Base-by-base conservation (phyloP, 345 rosid species). In the Sonneratia caseolaris region DNA sequence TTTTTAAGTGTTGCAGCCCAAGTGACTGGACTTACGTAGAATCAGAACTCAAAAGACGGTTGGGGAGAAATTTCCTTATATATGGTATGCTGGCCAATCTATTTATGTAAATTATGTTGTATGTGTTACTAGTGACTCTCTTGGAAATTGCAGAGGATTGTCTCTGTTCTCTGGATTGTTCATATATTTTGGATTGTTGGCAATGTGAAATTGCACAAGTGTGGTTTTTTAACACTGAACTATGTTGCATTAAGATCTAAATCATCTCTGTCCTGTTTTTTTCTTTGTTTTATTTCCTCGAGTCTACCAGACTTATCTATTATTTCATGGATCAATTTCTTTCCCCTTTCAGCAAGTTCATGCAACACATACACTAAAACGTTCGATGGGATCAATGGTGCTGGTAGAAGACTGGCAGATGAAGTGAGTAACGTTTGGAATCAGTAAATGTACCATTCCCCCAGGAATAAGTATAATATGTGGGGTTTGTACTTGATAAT, bases 1-100 rank as follows among this genome's bases (percentile, higher is more conserved):
- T 76, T 69, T 27, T 68, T 42, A 70, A 74, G 62, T 73, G 59
- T 66, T 91, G 87, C 85, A 94, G 98, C 85, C 95, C 96, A 55
- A 88, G 89, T 71, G 97, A 95, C 77, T 94, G 99, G 99, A 89
- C 83, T 69, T 94, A 92, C 42, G 89, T 88, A n/a, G 92, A 94
- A 79, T 91, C 92, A 70, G 99, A 95, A 86, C 83, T 95, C 75
- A 92, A 90, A 87, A 81, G 79, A 80, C 91, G 93, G 57, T 89
- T 95, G 73, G 99, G 99, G 64, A 82, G 84, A 76, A 89, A 86
- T 75, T 92, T 92, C 81, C 74, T 95, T 74, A 83, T 95, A n/a
- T 83, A 91, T 79, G 91, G 98, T 94, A 84, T 70, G 75, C 64
- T 64, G 47, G 19, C 4, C 19, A 5, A 15, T 4, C 19, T 62